These are phyloP conservation scores for Hymenoscyphus linearis DNA, from an alignment of 2,329 filamentous ascomycete species.

Conservation along the genomic window DNA sequence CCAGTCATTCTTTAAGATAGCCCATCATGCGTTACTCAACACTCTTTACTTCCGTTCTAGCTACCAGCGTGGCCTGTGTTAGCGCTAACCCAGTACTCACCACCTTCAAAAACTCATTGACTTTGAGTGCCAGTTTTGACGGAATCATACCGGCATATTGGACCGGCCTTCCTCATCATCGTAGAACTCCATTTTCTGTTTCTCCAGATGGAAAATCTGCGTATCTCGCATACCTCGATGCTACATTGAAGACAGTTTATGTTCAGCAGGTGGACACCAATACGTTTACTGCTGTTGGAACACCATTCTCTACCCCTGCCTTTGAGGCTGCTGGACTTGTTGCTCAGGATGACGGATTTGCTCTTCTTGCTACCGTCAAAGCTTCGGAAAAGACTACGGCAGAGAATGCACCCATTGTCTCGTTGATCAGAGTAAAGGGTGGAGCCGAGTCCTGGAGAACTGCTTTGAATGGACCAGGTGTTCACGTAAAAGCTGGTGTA, in stretches of 20 bases:
- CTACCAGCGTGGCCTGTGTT: conserved; percentile 16
- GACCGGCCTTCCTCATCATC: conserved; percentile 56
- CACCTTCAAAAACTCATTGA: conserved; percentile 39
- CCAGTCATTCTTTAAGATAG: conserved; percentile 13
- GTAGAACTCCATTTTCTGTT: conserved; percentile 56
- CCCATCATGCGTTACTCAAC: conserved; percentile 19
- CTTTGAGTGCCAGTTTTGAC: conserved; percentile 47
- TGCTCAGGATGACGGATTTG: conserved; percentile 58
- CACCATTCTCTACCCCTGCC: conserved; percentile 44
- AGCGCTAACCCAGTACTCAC: conserved; percentile 21
- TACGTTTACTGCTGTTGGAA: conserved; percentile 49
- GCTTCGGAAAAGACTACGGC: conserved; percentile 45
- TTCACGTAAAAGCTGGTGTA: conserved; percentile 35
- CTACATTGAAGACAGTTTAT: conserved; percentile 49
- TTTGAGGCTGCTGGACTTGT: conserved; percentile 58
- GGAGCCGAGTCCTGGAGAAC: conserved; percentile 54
- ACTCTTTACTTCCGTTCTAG: conserved; percentile 21
- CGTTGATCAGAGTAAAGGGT: conserved; percentile 53
- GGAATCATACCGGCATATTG: conserved; percentile 56
- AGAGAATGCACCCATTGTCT: conserved; percentile 45
- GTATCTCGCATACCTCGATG: conserved; percentile 56
- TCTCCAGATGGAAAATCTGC: conserved; percentile 54
- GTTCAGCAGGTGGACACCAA: conserved; percentile 50
- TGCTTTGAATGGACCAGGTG: conserved; percentile 51
- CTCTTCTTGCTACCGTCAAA: conserved; percentile 49